Evolutionary conservation across 108 stramenopile species (phyloP).

Genomic region (Cyclostephanos invisitatus): DNA sequence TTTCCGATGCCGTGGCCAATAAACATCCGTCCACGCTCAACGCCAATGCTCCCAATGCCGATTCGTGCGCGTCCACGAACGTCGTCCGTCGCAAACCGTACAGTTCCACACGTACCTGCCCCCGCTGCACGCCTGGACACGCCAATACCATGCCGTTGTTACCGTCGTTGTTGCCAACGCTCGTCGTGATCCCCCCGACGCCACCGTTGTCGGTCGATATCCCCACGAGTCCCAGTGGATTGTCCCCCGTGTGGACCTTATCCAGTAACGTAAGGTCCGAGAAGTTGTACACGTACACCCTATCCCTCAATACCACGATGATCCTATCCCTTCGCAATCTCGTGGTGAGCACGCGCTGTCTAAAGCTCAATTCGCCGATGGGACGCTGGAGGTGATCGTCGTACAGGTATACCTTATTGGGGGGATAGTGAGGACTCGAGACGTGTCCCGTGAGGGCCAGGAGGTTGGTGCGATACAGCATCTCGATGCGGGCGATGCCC

Average conservation of each 20-base stretch:
- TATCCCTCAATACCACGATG: constrained; percentile 91
- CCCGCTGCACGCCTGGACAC: constrained; percentile 86
- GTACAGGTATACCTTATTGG: constrained; percentile 98
- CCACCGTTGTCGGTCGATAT: constrained; percentile 80
- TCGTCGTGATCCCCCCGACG: constrained; percentile 32
- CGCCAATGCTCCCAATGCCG: constrained; percentile 80
- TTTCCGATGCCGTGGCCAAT: constrained; percentile 90
- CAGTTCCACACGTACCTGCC: constrained; percentile 96
- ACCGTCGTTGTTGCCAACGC: neutral
- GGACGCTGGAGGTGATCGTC: constrained; percentile 95
- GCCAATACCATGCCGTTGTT: constrained; percentile 91
- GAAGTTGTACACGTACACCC: constrained; percentile 94
- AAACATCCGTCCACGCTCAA: constrained; percentile 87
- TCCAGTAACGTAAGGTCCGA: constrained; percentile 88
- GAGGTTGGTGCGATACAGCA: constrained; percentile 98
- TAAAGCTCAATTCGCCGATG: constrained; percentile 93
- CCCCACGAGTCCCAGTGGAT: constrained; percentile 88
- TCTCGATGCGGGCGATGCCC: constrained; percentile 96
- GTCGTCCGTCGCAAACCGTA: constrained; percentile 90
- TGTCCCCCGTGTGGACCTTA: constrained; percentile 92
- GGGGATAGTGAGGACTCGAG: constrained; percentile 86
- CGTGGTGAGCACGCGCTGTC: constrained; percentile 89
- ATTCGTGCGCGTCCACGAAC: constrained; percentile 94
- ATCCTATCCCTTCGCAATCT: constrained; percentile 94
- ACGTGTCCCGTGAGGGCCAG: constrained; percentile 95